Evolutionary conservation across 352 stramenopile species (phyloP).

Genomic region (Globisporangium canariense): DNA sequence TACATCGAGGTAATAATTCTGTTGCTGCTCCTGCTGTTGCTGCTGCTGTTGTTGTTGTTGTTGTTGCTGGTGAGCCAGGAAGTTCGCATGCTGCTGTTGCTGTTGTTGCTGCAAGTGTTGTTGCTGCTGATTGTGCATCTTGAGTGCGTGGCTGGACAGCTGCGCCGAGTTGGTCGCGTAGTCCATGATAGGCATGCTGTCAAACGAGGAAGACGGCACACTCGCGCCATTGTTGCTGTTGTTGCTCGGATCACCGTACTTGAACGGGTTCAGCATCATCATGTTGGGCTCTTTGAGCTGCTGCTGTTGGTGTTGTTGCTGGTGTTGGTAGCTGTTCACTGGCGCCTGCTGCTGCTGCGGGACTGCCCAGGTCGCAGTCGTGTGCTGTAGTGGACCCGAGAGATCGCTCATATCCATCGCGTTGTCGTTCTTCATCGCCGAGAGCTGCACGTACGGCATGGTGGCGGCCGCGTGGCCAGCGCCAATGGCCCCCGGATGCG

Average conservation of each 20-base stretch:
- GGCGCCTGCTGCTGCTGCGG: background rate
- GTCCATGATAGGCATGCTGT: constrained; percentile 20
- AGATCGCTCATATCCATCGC: constrained; percentile 22
- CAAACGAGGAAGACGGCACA: constrained; percentile 15
- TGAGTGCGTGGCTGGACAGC: constrained; percentile 11
- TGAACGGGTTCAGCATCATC: constrained; percentile 33
- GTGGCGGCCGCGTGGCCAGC: background rate
- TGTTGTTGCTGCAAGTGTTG: constrained; percentile 17
- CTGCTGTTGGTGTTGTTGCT: constrained; percentile 2
- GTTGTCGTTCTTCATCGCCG: constrained; percentile 14
- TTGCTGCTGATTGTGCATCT: constrained; percentile 27
- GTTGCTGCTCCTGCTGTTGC: constrained; percentile 18
- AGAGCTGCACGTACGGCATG: constrained; percentile 4
- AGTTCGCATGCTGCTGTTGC: background rate
- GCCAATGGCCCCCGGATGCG: constrained; percentile 13
- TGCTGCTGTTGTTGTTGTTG: constrained; percentile 12
- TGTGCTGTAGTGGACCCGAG: constrained; percentile 11
- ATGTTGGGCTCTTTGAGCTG: constrained; percentile 14
- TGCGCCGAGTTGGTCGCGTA: constrained; percentile 22
- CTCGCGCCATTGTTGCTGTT: background rate
- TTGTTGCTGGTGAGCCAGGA: constrained; percentile 10
- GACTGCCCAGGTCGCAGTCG: background rate
- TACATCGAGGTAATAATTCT: constrained; percentile 57
- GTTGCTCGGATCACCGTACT: constrained; percentile 23
- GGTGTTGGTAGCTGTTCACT: constrained; percentile 9